A percentile compares a stretch with the other conserved stretches of the same genome.
Conservation (phyloP, 192 early-diverging fungal genomes). For the Borealophlyctis nickersoniae region DNA sequence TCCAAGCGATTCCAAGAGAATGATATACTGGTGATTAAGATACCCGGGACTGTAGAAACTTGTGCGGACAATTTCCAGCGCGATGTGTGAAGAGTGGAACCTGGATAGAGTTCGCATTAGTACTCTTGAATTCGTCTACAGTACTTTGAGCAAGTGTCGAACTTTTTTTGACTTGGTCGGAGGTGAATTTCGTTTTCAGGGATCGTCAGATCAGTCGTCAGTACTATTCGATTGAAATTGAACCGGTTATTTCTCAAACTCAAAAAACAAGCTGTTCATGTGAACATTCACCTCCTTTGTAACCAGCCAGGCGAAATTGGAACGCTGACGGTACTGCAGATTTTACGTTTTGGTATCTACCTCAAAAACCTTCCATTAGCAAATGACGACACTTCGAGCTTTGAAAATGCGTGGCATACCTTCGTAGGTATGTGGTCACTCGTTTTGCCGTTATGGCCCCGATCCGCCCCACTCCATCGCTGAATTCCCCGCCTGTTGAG, state of each 20-base stretch:
- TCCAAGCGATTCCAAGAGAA: conserved; percentile 25
- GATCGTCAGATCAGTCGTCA: conserved; percentile 6
- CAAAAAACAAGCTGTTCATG: conserved; percentile 1
- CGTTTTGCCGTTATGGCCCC: too few species aligned
- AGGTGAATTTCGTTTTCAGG: conserved; percentile 44
- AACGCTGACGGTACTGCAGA: conserved; percentile 67
- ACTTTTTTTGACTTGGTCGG: conserved; percentile 52
- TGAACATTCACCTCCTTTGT: conserved; percentile 39
- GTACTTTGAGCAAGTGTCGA: too few species aligned
- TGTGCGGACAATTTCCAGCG: conserved; percentile 59
- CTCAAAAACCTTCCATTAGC: too few species aligned
- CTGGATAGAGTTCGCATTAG: conserved; percentile 37
- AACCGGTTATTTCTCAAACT: neutral
- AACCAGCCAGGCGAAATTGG: conserved; percentile 66
- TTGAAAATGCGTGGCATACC: too few species aligned
- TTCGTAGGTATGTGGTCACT: too few species aligned
- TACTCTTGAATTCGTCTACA: too few species aligned
- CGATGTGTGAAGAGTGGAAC: conserved; percentile 52
- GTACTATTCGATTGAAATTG: neutral
- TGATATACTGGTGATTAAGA: conserved; percentile 30
- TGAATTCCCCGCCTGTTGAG: conserved; percentile 58
- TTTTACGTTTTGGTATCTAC: too few species aligned
- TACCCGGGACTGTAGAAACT: conserved; percentile 40
- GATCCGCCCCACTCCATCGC: conserved; percentile 73
- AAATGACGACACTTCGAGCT: too few species aligned